These are phyloP conservation scores for Leccinum subrobustum DNA, from an alignment of 1,284 basidiomycete genomes.

Conservation along the genomic window DNA sequence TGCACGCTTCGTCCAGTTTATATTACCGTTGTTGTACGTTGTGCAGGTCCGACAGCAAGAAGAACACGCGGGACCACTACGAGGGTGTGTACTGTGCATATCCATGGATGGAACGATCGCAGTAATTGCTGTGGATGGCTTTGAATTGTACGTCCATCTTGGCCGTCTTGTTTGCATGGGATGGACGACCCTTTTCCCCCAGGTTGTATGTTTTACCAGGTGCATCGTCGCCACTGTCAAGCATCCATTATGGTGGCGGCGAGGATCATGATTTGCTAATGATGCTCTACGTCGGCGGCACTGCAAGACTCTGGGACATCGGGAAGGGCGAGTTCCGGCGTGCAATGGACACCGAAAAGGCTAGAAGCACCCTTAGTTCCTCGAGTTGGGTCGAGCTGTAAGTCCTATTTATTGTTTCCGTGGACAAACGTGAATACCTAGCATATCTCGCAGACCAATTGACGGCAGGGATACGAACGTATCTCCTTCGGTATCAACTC, in stretches of 20 bases:
- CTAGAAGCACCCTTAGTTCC: constrained; percentile 67
- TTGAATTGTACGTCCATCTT: constrained; percentile 62
- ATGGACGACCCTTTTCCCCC: constrained; percentile 2
- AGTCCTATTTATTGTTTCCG: constrained; percentile 22
- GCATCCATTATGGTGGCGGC: constrained; percentile 61
- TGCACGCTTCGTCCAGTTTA: constrained; percentile 71
- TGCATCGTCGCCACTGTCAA: constrained; percentile 60
- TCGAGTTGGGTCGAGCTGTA: constrained; percentile 75
- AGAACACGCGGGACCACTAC: constrained; percentile 58
- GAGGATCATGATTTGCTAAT: constrained; percentile 61
- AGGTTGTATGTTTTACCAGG: constrained; percentile 82
- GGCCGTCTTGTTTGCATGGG: background rate
- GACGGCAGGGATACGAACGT: constrained; percentile 26
- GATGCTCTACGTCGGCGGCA: constrained; percentile 74
- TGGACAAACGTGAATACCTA: background rate
- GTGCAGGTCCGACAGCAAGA: constrained; percentile 53
- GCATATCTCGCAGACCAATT: constrained; percentile 17
- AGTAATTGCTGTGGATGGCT: constrained; percentile 72
- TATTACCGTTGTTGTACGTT: constrained; percentile 57
- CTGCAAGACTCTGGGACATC: constrained; percentile 88
- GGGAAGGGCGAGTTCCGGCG: constrained; percentile 83
- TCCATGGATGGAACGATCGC: constrained; percentile 82
- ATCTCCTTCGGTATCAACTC: constrained; percentile 24
- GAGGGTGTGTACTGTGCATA: constrained; percentile 72
- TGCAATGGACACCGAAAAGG: constrained; percentile 77